Evolutionary conservation across 371 early-diverging fungal species (phyloP).

Genomic region (Vairimorpha ceranae): DNA sequence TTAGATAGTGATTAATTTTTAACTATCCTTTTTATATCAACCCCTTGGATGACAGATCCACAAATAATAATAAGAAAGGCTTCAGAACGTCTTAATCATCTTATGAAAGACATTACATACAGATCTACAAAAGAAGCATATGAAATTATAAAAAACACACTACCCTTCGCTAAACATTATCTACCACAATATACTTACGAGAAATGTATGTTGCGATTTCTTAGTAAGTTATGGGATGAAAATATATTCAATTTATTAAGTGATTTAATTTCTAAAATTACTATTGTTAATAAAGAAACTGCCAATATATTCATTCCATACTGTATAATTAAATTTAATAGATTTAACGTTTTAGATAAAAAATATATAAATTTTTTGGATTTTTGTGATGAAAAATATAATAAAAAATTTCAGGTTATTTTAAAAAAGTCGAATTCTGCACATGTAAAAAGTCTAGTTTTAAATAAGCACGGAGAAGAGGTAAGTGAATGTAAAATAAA

Average conservation of each 20-base stretch:
- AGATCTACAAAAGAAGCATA: neutral
- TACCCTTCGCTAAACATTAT: neutral
- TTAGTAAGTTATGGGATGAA: neutral
- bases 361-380: neutral
- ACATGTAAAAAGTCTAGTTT: neutral
- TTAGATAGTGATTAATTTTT: too few species aligned
- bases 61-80: neutral
- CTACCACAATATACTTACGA: neutral
- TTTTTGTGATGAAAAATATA: neutral
- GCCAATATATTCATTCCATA: neutral
- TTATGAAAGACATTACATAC: neutral
- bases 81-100: neutral
- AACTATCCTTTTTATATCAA: too few species aligned
- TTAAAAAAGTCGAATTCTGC: neutral
- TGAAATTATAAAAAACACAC: neutral
- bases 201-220: neutral
- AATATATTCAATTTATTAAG: neutral
- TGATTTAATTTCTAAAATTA: neutral
- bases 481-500: neutral
- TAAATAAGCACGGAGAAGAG: neutral
- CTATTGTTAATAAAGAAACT: neutral
- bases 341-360: neutral
- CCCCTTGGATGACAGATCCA: too few species aligned
- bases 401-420: neutral
- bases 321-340: constrained; percentile 11